Percentiles rank a stretch among this genome's conserved stretches.
Evolutionary conservation across 139 green algal genomes (phyloP).

Genomic region (Astrephomene gubernaculifera): DNA sequence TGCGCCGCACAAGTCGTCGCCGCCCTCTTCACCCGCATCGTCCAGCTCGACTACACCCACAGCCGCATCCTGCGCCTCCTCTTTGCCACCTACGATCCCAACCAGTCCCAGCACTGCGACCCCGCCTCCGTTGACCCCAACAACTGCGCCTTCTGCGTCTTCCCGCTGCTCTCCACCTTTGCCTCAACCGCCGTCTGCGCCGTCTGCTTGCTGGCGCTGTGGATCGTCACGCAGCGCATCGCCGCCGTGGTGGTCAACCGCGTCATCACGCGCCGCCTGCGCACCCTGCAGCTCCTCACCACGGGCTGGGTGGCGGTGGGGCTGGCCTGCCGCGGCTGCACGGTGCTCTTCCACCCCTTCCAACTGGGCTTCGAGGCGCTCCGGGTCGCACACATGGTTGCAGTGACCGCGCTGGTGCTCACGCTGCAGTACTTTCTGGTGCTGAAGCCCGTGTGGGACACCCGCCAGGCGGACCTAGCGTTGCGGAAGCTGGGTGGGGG

Average conservation of each 20-base stretch:
- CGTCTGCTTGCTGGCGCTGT: constrained; percentile 53
- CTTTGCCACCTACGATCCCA: constrained; percentile 35
- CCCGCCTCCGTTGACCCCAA: background rate
- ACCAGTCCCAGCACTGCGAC: constrained; percentile 1
- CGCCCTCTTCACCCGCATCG: constrained; percentile 61
- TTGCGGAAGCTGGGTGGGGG: too few species aligned
- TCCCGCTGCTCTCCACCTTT: constrained; percentile 64
- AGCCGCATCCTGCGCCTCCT: constrained; percentile 17
- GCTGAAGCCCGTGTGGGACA: constrained; percentile 55
- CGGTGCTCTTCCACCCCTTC: constrained; percentile 57
- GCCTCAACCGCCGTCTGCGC: constrained; percentile 49
- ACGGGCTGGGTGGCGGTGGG: constrained; percentile 1
- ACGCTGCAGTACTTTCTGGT: constrained; percentile 53
- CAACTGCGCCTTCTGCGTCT: constrained; percentile 61
- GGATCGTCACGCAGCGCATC: constrained; percentile 54
- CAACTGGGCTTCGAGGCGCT: constrained; percentile 57
- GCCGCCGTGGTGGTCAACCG: constrained; percentile 49
- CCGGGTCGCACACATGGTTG: constrained; percentile 49
- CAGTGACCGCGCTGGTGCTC: constrained; percentile 18
- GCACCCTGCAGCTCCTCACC: constrained; percentile 52
- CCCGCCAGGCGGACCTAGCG: constrained; percentile 5
- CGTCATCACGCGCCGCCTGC: constrained; percentile 49
- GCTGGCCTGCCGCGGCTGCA: constrained; percentile 52
- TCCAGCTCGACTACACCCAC: constrained; percentile 44
- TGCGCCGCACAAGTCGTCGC: constrained; percentile 59